Evolutionary conservation across 768 basidiomycete genomes (phyloP), one percentile per base, ranked within the genome.

Genomic region (Serpula lacrymans): DNA sequence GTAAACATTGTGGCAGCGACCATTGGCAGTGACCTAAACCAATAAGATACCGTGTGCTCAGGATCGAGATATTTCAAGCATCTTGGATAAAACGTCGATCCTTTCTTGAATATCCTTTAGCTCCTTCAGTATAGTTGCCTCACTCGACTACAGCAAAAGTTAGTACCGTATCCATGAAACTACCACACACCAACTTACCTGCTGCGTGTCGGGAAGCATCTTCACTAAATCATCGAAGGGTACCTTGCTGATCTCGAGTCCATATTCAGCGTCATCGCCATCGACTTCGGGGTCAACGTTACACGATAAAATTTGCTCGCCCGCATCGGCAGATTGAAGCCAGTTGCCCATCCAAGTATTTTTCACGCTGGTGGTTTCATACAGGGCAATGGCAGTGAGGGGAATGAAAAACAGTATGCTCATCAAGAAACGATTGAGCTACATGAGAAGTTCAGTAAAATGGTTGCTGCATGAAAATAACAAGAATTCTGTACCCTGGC

Each of bases 401-500:
- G 92, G 91, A 39, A 92, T 45, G 63, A 83, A 85, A 70, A 97
- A 95, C n/a, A 95, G 45, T 30, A 72, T 49, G 17, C 67, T 63
- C 93, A 97, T 95, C 39, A 89, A 72, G 50, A 69, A 55, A 39
- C 82, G 80, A 63, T 95, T 96, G 47, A 92, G 62, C 82, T 86
- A 38, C 10, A n/a, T 41, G 10, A 18, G 20, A 30, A 6, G 27
- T 12, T 46, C 12, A 16, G 22, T 54, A 24, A 50, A 30, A 31
- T 43, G 40, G 32, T 11, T n/a, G n/a, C 16, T 13, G 14, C 13
- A 13, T 9, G 6, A 21, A 21, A 24, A 11, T 5, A 7, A 25
- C 10, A 24, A 34, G 11, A 7, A 40, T 24, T 31, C 17, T 51
- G 7, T 31, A 75, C 87, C 65, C 68, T 75, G 12, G 78, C 78